phyloP scores from a whole-genome alignment of 1,284 basidiomycete genomes.

The Fereydounia khargensis region DNA sequence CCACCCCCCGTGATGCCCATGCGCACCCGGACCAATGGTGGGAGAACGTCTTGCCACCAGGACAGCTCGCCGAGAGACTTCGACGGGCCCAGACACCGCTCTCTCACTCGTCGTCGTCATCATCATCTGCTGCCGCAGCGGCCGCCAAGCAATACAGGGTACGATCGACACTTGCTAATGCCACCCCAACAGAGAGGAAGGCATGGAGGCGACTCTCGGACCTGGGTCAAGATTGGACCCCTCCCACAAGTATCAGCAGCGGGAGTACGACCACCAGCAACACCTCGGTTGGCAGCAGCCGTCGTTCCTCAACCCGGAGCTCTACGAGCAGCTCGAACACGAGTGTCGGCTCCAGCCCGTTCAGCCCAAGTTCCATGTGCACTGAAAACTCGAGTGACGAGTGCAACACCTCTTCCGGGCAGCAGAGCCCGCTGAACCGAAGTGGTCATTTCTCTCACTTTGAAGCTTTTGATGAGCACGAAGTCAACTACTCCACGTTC shows the following conservation, averaged over 20 bases:
- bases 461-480: no score
- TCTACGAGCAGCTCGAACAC: not conserved
- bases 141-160: constrained; percentile 19
- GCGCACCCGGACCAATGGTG: constrained; percentile 42
- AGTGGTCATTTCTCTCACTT: not conserved
- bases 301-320: no score
- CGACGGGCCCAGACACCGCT: constrained; percentile 39
- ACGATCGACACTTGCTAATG: constrained; percentile 22
- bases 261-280: no score
- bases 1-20: no score
- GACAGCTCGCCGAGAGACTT: constrained; percentile 41
- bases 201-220: constrained; percentile 29
- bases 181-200: constrained; percentile 25
- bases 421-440: constrained; percentile 8
- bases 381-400: constrained; percentile 30
- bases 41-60: constrained; percentile 44
- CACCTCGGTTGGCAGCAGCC: not conserved
- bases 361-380: no score
- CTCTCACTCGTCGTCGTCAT: no score
- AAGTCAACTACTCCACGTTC: no score
- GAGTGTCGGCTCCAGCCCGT: no score
- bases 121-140: no score
- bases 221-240: not conserved
- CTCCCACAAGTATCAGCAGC: no score
- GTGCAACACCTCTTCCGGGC: constrained; percentile 5